Evolutionary conservation across 1,284 basidiomycete species (phyloP).

Genomic region (Chiua sp.): DNA sequence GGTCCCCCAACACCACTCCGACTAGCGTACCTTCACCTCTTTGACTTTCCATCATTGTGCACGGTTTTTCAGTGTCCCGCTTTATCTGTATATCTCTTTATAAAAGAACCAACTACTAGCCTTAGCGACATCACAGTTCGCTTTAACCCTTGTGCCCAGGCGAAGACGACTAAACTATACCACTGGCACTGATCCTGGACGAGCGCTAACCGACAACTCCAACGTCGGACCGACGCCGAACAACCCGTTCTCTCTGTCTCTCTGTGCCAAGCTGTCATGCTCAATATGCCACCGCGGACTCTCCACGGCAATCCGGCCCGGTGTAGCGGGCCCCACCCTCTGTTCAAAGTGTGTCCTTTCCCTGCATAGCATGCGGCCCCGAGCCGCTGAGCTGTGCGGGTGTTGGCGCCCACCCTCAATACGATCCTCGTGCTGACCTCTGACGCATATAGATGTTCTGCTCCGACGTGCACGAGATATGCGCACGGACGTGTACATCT

Average conservation of each 20-base stretch:
- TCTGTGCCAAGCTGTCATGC: constrained; percentile 28
- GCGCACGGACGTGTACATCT: constrained; percentile 36
- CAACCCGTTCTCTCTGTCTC: neutral
- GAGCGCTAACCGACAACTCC: constrained; percentile 29
- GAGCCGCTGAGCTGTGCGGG: too few species aligned
- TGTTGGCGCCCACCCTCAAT: too few species aligned
- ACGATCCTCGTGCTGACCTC: constrained; percentile 8
- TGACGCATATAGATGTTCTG: constrained; percentile 23
- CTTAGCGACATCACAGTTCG: constrained; percentile 1
- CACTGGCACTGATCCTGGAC: constrained; percentile 23
- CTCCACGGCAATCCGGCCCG: constrained; percentile 20
- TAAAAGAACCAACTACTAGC: neutral
- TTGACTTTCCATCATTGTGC: neutral
- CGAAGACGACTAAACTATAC: constrained; percentile 31
- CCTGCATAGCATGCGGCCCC: neutral
- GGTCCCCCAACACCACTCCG: too few species aligned
- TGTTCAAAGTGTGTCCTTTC: constrained; percentile 28
- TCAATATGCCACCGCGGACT: constrained; percentile 37
- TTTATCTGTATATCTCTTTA: neutral
- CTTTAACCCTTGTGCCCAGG: neutral
- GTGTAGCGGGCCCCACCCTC: constrained; percentile 8
- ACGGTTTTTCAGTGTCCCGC: neutral
- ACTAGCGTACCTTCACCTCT: neutral
- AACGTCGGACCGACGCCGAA: constrained; percentile 10
- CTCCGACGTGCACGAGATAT: constrained; percentile 32